These are phyloP conservation scores for Penicillium palitans DNA, from an alignment of 2,329 filamentous ascomycete species.

Conservation along the genomic window DNA sequence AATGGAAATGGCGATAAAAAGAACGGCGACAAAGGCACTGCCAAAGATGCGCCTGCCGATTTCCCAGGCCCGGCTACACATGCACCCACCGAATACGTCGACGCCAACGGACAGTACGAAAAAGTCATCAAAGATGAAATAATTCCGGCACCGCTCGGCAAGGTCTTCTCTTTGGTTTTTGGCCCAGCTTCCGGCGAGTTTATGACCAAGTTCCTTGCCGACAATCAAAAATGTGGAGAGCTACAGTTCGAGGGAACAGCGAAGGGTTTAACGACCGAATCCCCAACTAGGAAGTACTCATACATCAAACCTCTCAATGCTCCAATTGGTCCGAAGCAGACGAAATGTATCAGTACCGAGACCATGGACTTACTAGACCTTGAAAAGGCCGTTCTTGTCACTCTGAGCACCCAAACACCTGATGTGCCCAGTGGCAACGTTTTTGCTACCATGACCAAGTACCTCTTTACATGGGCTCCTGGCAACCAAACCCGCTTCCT, in stretches of 20 bases:
- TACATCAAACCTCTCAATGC: conserved; percentile 90
- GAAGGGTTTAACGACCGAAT: conserved; percentile 72
- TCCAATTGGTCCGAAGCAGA: conserved; percentile 87
- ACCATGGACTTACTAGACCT: conserved; percentile 81
- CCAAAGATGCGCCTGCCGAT: conserved; percentile 51
- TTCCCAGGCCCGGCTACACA: conserved; percentile 86
- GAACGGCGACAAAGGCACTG: conserved; percentile 51
- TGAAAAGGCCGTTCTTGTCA: conserved; percentile 82
- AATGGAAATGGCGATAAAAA: conserved; percentile 38
- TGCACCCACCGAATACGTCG: conserved; percentile 79
- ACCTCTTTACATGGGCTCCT: conserved; percentile 90
- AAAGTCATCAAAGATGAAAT: conserved; percentile 81
- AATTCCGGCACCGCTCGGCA: conserved; percentile 83
- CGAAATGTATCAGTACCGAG: conserved; percentile 88
- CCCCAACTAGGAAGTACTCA: conserved; percentile 70
- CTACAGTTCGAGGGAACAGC: conserved; percentile 80
- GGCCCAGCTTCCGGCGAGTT: conserved; percentile 76
- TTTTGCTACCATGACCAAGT: conserved; percentile 89
- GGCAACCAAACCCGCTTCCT: conserved; percentile 81
- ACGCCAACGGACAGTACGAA: conserved; percentile 77
- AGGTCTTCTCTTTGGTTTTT: conserved; percentile 86
- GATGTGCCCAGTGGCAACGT: conserved; percentile 94
- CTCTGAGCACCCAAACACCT: conserved; percentile 80
- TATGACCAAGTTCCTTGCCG: conserved; percentile 81
- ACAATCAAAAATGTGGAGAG: conserved; percentile 88